Evolutionary conservation across 1,284 basidiomycete genomes (phyloP).

Genomic region (Sanghuangporus baumii): DNA sequence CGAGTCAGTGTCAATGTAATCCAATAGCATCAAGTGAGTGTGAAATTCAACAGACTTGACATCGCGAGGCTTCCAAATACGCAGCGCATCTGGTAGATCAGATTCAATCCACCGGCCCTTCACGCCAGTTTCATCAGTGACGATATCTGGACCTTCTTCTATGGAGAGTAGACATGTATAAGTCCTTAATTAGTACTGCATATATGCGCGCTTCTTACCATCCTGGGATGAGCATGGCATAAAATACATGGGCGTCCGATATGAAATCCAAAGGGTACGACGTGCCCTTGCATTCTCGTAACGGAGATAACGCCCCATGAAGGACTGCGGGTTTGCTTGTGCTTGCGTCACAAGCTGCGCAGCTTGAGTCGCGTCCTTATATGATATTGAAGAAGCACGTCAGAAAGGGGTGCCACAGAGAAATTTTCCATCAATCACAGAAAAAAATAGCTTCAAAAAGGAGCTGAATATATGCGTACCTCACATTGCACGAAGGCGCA

Average conservation of each 20-base stretch:
- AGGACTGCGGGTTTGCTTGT: constrained; percentile 47
- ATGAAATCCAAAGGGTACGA: constrained; percentile 66
- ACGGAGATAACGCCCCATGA: constrained; percentile 63
- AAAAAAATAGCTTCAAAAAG: constrained; percentile 15
- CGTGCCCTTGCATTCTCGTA: constrained; percentile 76
- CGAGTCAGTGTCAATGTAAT: not conserved
- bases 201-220: constrained; percentile 8
- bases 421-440: not conserved
- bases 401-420: not conserved
- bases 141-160: constrained; percentile 20
- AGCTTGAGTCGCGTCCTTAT: constrained; percentile 53
- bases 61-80: constrained; percentile 36
- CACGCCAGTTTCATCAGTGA: constrained; percentile 18
- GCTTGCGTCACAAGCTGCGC: constrained; percentile 54
- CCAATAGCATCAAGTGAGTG: not conserved
- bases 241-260: constrained; percentile 46
- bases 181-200: not conserved
- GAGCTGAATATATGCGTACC: constrained; percentile 35
- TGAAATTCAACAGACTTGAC: constrained; percentile 36
- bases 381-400: constrained; percentile 8
- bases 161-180: not conserved
- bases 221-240: constrained; percentile 24
- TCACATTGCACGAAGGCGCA: constrained; percentile 81
- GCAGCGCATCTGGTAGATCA: constrained; percentile 51
- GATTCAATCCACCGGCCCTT: constrained; percentile 30